Evolutionary conservation across 2,329 filamentous ascomycete species (phyloP).

Genomic region (Chaetomium sp.): DNA sequence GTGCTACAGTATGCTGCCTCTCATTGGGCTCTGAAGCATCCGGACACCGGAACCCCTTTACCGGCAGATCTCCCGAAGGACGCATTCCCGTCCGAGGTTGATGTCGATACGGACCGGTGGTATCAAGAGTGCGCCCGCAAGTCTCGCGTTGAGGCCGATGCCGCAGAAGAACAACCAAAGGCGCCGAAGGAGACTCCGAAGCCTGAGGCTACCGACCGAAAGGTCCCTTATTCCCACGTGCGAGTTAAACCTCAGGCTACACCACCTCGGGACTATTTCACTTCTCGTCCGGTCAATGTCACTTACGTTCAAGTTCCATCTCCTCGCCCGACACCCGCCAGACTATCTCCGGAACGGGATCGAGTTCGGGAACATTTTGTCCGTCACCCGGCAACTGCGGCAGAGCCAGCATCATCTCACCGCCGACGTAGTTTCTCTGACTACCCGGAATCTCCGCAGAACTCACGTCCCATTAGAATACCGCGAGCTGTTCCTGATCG

Average conservation of each 20-base stretch:
- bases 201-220: constrained; percentile 20
- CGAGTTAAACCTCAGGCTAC: constrained; percentile 18
- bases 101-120: constrained; percentile 79
- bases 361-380: constrained; percentile 20
- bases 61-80: constrained; percentile 50
- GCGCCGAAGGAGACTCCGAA: constrained; percentile 32
- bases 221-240: constrained; percentile 28
- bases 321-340: constrained; percentile 18
- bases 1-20: constrained; percentile 76
- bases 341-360: constrained; percentile 23
- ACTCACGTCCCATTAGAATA: constrained; percentile 15
- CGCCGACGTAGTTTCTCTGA: constrained; percentile 49
- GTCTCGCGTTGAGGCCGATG: constrained; percentile 53
- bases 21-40: constrained; percentile 69
- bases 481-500: constrained; percentile 33
- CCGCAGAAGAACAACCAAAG: not conserved
- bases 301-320: constrained; percentile 32
- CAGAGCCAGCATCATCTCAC: constrained; percentile 34
- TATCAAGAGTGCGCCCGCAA: constrained; percentile 69
- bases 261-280: constrained; percentile 31
- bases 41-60: constrained; percentile 64
- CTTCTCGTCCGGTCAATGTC: constrained; percentile 33
- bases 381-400: constrained; percentile 31
- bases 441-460: constrained; percentile 34
- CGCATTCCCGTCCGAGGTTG: constrained; percentile 66